Conservation (phyloP, 2,329 filamentous ascomycete genomes). For the Domatiomyces globalis region DNA sequence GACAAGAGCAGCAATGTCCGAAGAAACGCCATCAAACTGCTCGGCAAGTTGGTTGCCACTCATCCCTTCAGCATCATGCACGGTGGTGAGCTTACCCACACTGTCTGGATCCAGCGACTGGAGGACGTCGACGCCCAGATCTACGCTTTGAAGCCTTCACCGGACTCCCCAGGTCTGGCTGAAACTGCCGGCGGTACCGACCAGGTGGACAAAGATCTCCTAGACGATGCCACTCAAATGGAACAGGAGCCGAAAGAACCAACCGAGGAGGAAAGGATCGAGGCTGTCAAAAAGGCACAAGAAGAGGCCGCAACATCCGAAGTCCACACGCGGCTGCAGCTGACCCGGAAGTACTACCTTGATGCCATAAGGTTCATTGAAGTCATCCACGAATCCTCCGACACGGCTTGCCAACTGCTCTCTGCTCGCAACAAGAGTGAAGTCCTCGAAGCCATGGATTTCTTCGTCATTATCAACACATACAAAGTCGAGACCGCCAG, state of each 20-base stretch:
- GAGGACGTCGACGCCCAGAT: constrained; percentile 74
- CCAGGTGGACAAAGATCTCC: constrained; percentile 59
- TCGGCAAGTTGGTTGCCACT: constrained; percentile 76
- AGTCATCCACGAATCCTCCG: constrained; percentile 69
- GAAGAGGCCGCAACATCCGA: constrained; percentile 83
- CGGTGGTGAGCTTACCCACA: constrained; percentile 67
- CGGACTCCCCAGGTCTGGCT: constrained; percentile 56
- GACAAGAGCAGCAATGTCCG: constrained; percentile 98
- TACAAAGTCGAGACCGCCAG: constrained; percentile 94
- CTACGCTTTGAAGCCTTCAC: constrained; percentile 64
- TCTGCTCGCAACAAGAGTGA: constrained; percentile 96
- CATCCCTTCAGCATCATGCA: constrained; percentile 91
- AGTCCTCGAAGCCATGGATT: constrained; percentile 97
- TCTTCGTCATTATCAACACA: constrained; percentile 86
- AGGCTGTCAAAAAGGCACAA: constrained; percentile 61
- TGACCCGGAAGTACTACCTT: constrained; percentile 81
- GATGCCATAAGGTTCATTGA: constrained; percentile 91
- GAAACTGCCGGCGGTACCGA: constrained; percentile 49
- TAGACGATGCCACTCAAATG: constrained; percentile 74
- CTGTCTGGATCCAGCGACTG: constrained; percentile 72
- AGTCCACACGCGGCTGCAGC: constrained; percentile 69
- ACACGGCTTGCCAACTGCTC: constrained; percentile 69
- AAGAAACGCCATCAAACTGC: constrained; percentile 83
- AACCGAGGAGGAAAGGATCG: constrained; percentile 65
- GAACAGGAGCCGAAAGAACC: constrained; percentile 57